A percentile compares a stretch with the other conserved stretches of the same genome.
Evolutionary conservation across 1,139 yeast species (phyloP).

Genomic region (Sugiyamaella neomexicana): DNA sequence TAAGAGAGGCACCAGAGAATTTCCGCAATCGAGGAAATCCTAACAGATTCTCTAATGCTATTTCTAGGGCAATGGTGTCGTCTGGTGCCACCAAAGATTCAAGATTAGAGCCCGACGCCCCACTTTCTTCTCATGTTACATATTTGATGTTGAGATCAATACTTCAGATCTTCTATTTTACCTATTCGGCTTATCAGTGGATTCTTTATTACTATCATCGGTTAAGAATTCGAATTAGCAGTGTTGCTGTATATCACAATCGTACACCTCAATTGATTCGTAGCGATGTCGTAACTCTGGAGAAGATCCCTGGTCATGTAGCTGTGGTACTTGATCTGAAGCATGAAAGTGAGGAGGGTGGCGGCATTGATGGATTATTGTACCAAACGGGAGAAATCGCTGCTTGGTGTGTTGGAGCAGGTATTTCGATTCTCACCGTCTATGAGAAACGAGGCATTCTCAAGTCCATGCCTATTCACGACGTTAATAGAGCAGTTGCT

Average conservation of each 20-base stretch:
- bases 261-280: conserved; percentile 85
- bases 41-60: conserved; percentile 3
- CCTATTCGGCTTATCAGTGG: conserved; percentile 10
- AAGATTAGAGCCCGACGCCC: conserved; percentile 6
- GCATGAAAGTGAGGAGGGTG: conserved; percentile 84
- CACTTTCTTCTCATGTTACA: conserved; percentile 11
- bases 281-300: conserved; percentile 70
- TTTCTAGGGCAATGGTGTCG: conserved; percentile 12
- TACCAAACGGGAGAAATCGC: conserved; percentile 73
- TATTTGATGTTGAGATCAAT: conserved; percentile 9
- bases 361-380: conserved; percentile 82
- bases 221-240: conserved; percentile 56
- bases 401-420: conserved; percentile 88
- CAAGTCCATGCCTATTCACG: conserved; percentile 48
- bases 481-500: conserved; percentile 58
- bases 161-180: conserved; percentile 11
- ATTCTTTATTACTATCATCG: conserved; percentile 46
- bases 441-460: conserved; percentile 80
- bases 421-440: conserved; percentile 66
- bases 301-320: conserved; percentile 74
- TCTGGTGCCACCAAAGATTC: conserved; percentile 13
- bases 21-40: conserved; percentile 4
- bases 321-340: conserved; percentile 71
- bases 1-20: conserved; percentile 4
- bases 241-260: conserved; percentile 73